These are phyloP conservation scores for Trapa incisa DNA, from an alignment of 345 rosid species.

Conservation along the genomic window DNA sequence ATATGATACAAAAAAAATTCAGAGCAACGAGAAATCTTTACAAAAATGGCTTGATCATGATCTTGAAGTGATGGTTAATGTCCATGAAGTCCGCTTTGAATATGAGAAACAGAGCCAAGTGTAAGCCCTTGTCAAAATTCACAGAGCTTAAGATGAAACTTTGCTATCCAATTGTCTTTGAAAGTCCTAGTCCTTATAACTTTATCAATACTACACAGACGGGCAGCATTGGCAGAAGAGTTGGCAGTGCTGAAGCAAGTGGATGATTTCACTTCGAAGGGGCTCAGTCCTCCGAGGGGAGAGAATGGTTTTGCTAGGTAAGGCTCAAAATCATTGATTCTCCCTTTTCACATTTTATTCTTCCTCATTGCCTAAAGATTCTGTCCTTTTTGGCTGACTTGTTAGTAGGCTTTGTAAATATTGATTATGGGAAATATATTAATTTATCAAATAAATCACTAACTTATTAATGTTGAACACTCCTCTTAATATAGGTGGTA, in stretches of 20 bases:
- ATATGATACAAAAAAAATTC: slow-evolving; percentile 10
- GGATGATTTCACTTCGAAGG: slow-evolving; percentile 80
- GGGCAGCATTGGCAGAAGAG: slow-evolving; percentile 94
- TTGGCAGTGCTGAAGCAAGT: slow-evolving; percentile 79
- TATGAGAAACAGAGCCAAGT: slow-evolving; percentile 97
- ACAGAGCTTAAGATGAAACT: background rate
- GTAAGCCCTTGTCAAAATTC: slow-evolving; percentile 29
- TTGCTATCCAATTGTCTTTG: background rate
- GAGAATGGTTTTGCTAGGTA: slow-evolving; percentile 91
- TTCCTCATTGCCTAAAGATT: background rate
- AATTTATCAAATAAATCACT: no score
- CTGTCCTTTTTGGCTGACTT: background rate
- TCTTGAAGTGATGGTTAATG: slow-evolving; percentile 97
- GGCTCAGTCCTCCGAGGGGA: slow-evolving; percentile 84
- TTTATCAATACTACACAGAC: slow-evolving; percentile 25
- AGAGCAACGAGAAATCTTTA: slow-evolving; percentile 84
- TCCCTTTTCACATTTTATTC: background rate
- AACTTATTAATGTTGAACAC: no score
- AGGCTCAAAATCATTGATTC: background rate
- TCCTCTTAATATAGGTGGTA: no score
- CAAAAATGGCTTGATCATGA: slow-evolving; percentile 96
- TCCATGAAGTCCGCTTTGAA: slow-evolving; percentile 95
- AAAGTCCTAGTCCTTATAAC: background rate
- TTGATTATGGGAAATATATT: no score
- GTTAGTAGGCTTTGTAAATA: background rate